phyloP scores from a whole-genome alignment of 805 yeast genomes.

The Ogataea wickerhamii region DNA sequence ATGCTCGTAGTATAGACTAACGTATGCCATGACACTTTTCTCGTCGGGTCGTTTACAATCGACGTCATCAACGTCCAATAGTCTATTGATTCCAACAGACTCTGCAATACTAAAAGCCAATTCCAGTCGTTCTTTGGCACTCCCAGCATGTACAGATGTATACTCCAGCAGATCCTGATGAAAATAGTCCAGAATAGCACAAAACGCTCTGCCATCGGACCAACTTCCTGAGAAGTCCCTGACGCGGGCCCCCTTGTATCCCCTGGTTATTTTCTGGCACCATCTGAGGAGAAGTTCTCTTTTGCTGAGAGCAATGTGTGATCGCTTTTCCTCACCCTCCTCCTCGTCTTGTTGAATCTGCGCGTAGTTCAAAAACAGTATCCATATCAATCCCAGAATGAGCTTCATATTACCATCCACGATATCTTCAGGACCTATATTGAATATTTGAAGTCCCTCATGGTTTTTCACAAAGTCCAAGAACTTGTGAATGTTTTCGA shows the following conservation, averaged over 20 bases:
- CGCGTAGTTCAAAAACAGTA: conserved; percentile 41
- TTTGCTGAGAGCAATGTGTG: conserved; percentile 10
- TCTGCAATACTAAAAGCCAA: conserved; percentile 42
- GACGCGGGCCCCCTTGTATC: conserved; percentile 36
- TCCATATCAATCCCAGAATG: conserved; percentile 48
- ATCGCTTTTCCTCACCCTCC: conserved; percentile 7
- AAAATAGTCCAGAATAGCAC: conserved; percentile 41
- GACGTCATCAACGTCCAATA: conserved; percentile 56
- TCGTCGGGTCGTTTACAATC: conserved; percentile 52
- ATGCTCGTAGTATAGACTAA: conserved; percentile 56
- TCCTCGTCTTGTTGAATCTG: conserved; percentile 12
- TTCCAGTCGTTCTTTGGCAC: conserved; percentile 32
- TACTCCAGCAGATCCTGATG: conserved; percentile 40
- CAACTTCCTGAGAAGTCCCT: conserved; percentile 53
- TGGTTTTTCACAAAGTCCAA: conserved; percentile 40
- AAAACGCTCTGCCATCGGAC: conserved; percentile 49
- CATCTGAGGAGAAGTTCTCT: conserved; percentile 46
- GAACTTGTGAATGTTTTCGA: conserved; percentile 44
- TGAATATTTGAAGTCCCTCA: conserved; percentile 37
- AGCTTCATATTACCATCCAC: conserved; percentile 46
- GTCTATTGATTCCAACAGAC: conserved; percentile 45
- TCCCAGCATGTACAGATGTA: conserved; percentile 24
- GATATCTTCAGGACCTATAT: conserved; percentile 48
- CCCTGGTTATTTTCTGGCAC: conserved; percentile 47
- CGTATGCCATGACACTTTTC: conserved; percentile 52